Base-by-base conservation (phyloP, 2,329 filamentous ascomycete genomes). In the Fusarium annulatum region DNA sequence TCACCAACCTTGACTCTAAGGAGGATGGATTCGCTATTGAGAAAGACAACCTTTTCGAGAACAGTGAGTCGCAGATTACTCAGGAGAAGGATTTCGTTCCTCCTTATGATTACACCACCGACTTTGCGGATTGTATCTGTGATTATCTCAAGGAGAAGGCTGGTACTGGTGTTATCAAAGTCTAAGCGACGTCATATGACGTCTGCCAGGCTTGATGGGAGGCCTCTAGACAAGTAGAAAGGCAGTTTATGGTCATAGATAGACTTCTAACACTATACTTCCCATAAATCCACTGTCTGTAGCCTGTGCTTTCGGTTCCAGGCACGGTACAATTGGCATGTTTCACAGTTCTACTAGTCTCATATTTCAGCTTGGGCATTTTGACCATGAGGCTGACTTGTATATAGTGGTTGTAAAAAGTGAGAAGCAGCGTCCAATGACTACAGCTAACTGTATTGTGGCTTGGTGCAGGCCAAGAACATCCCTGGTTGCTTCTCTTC, bases 31-130 rank as follows among this genome's bases (percentile, higher is more conserved):
- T 83, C 58, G 85, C 85, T 11, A 80, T 85, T 34, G 78, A 82
- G 38, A 80, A 74, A 14, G 82, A 85, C 67, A 88, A 87, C 61
- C 79, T 87, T 72, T 87, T 86, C 55, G 83, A 77, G 41, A 79
- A 80, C 66, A 81, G 78, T 45, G 76, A 77, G 14, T 78, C 77
- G 7, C 69, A 75, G 8, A 84, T 83, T 43, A 82, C 82, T 2
- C 80, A 81, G 72, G 71, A 75, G 28, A 79, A 78, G 38, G 80
- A 76, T 42, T 73, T 82, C 34, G 77, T 76, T 16, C 78, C 80
- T 36, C 80, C 82, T 10, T 84, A 83, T 64, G 80, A 78, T 57
- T 84, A 84, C 73, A 79, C 77, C 3, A 51, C 59, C n/a, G 72
- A 72, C 30, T 55, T 69, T 51, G 73, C 76, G 12, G 63, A 58